Conservation (phyloP, 768 basidiomycete species). For the Rubroboletus pulcherrimus region DNA sequence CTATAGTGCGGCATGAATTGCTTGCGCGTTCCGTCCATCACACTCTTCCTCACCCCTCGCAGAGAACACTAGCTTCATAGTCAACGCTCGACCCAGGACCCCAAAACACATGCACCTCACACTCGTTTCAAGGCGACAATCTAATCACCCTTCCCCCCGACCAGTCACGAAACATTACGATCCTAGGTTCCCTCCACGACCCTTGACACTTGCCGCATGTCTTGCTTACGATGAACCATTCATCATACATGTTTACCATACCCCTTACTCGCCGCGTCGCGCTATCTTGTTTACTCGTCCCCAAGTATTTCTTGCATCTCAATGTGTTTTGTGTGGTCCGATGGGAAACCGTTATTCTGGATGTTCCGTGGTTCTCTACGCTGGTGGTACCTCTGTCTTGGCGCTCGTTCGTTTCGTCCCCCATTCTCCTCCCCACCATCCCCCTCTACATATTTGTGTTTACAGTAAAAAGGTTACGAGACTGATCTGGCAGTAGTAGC, state of each 20-base stretch:
- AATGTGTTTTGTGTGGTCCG: constrained; percentile 20
- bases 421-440: neutral
- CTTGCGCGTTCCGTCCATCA: neutral
- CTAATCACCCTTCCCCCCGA: constrained; percentile 19
- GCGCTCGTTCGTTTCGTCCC: constrained; percentile 11
- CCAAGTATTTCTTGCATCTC: constrained; percentile 22
- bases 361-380: constrained; percentile 15
- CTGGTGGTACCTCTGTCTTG: constrained; percentile 10
- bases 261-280: constrained; percentile 28
- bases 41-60: neutral
- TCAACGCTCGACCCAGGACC: constrained; percentile 12
- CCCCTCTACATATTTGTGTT: constrained; percentile 21
- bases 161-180: constrained; percentile 25
- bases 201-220: constrained; percentile 21
- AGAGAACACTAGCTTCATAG: constrained; percentile 13
- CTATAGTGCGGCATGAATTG: constrained; percentile 38
- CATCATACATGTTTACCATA: constrained; percentile 28
- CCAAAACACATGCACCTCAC: constrained; percentile 14
- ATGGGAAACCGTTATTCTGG: constrained; percentile 20
- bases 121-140: constrained; percentile 26
- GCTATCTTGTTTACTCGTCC: constrained; percentile 29
- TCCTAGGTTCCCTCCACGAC: constrained; percentile 10
- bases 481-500: constrained; percentile 27
- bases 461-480: constrained; percentile 19
- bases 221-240: constrained; percentile 30